Base-by-base conservation (phyloP, 164 flowering plant species). In the Tetrastigma voinierianum region DNA sequence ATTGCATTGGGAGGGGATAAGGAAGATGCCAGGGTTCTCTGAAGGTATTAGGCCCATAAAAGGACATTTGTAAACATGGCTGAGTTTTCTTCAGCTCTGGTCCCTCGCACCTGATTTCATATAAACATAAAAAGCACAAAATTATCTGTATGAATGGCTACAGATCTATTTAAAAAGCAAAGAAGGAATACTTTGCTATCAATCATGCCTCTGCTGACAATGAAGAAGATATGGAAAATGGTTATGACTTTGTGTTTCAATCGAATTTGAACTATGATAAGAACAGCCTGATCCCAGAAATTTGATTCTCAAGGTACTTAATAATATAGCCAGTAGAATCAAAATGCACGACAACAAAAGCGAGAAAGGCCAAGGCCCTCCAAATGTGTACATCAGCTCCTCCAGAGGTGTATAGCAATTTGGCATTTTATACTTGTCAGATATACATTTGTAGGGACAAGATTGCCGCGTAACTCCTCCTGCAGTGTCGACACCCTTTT, bases 21-120 rank as follows among this genome's bases (percentile, higher is more conserved):
- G 98, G 95, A 77, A 93, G 98, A 81, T 93, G 98, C 98, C 98
- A 93, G 1, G 98, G 96, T 78, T 93, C 98, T 78, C 98, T 83
- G n/a, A 93, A 93, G 54, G 95, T 86, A 76, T 93, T 93, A 51
- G 91, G 98, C 98, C 98, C 98, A 93, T 88, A n/a, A 66, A 93
- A 93, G 67, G 90, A 89, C 96, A 89, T 83, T 96, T 84, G 74
- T 93, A 80, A 17, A 87, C 96, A 77, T 93, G 98, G 75, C 65
- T 90, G 98, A 70, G 84, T n/a, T 82, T 80, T 93, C 98, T 66
- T 90, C 98, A 13, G 77, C 79, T 82, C 90, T 84, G 68, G 85
- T 77, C 58, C 92, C 96, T 7, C 85, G 88, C 61, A 93, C 98
- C 98, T 93, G 67, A 21, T 62, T 74, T 12, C 25, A 44, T n/a